Evolutionary conservation across 2,329 filamentous ascomycete genomes (phyloP), one percentile per base, ranked within the genome.

Genomic region (Fusarium sp.): DNA sequence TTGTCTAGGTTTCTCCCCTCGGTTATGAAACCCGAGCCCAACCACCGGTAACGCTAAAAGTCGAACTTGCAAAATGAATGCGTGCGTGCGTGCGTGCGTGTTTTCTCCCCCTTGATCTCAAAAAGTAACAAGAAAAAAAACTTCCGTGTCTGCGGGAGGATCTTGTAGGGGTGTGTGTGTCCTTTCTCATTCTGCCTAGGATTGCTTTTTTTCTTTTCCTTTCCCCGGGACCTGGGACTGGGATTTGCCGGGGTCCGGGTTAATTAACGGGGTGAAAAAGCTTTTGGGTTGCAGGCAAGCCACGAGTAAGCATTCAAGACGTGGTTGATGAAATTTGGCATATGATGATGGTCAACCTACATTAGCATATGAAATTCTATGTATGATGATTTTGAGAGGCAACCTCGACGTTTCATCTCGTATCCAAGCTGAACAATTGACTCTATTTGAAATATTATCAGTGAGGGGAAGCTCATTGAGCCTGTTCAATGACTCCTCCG

Each of bases 281-380:
- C 30, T 39, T 39, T 59, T 58, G 50, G 56, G 71, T 66, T 72
- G 20, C 71, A 73, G 41, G 37, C 71, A 75, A 75, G 72, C 68
- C 65, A 72, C 67, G 48, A 9, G 41, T 59, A 30, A 23, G 45
- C 45, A 35, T 52, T 58, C 23, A 37, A 52, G 56, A 57, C 48
- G 50, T 63, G 32, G 43, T 50, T 50, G 25, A 27, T 50, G 9
- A 30, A 13, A 10, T 32, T 30, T 52, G 25, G 25, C 23, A 54
- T 54, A 34, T 45, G 43, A 45, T 45, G 43, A 25, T 45, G 43
- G 20, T 45, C n/a, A 6, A 25, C n/a, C 43, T 25, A 45, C 43
- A 45, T 25, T 45, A 45, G 43, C 43, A 25, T 25, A 45, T 25
- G 43, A 37, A 25, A 25, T 45, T 25, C 4, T 16, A 45, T 45